Percentiles rank a stretch among this genome's conserved stretches.
These are phyloP conservation scores for Narthecium ossifragum DNA, from an alignment of 106 monocot species.

Conservation along the genomic window DNA sequence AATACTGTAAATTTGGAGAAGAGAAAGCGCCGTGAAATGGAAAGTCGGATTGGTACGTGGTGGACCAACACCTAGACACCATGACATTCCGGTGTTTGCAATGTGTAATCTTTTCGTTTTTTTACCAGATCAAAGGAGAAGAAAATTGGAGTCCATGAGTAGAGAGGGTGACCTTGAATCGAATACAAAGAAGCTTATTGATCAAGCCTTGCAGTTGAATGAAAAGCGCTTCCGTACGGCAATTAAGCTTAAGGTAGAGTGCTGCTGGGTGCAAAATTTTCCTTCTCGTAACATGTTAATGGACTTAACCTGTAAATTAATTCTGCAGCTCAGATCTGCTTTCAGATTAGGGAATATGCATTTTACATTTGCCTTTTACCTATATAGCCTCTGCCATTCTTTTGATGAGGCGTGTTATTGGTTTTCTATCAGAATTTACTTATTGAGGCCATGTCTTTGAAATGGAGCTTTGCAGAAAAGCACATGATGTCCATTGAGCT, in stretches of 20 bases:
- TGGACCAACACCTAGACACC: too few species aligned
- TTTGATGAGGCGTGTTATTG: not conserved
- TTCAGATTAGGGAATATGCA: too few species aligned
- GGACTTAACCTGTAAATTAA: too few species aligned
- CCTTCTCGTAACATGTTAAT: too few species aligned
- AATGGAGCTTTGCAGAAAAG: slow-evolving; percentile 56
- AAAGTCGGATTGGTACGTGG: slow-evolving; percentile 74
- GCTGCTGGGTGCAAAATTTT: too few species aligned
- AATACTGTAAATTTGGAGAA: slow-evolving; percentile 41
- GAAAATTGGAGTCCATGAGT: slow-evolving; percentile 53
- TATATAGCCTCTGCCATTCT: not conserved
- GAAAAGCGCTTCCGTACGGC: slow-evolving; percentile 51
- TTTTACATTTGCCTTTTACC: too few species aligned
- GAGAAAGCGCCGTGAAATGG: slow-evolving; percentile 57
- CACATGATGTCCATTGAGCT: slow-evolving; percentile 68
- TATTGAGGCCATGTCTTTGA: slow-evolving; percentile 56
- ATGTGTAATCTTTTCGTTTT: slow-evolving; percentile 7
- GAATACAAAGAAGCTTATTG: slow-evolving; percentile 57
- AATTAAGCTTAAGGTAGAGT: slow-evolving; percentile 77
- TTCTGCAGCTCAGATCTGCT: too few species aligned
- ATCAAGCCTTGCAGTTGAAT: slow-evolving; percentile 50
- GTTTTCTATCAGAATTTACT: slow-evolving; percentile 47
- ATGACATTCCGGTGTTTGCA: too few species aligned
- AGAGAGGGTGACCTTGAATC: slow-evolving; percentile 66
- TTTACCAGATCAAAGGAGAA: slow-evolving; percentile 60